Conservation (phyloP, 495 filamentous ascomycete species). For the Aspergillus ellipticus region DNA sequence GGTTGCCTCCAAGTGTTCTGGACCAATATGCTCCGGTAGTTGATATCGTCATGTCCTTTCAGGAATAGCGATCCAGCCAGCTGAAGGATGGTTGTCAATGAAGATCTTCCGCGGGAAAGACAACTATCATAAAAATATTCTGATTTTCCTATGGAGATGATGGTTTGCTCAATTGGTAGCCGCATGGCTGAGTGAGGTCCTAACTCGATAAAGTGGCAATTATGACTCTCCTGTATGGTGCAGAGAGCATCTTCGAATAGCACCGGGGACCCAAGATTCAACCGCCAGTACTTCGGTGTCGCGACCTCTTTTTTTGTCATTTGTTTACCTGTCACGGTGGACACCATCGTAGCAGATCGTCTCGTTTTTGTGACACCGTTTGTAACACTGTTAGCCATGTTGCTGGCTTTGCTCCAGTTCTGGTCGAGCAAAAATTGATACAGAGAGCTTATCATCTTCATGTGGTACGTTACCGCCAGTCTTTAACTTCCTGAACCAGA, state of each 20-base stretch:
- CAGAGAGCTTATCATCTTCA: not conserved
- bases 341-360: not conserved
- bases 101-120: not conserved
- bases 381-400: too few species aligned
- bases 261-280: constrained; percentile 8
- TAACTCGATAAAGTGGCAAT: constrained; percentile 1
- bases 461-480: constrained; percentile 27
- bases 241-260: not conserved
- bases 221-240: not conserved
- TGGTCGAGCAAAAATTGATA: not conserved
- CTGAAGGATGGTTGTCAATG: not conserved
- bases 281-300: constrained; percentile 1
- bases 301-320: not conserved
- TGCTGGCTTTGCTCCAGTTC: not conserved
- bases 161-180: constrained; percentile 3
- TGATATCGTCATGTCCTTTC: not conserved
- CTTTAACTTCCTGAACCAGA: constrained; percentile 15
- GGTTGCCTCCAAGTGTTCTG: not conserved
- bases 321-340: not conserved
- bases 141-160: not conserved
- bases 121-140: not conserved
- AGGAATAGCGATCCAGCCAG: not conserved
- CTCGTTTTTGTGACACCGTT: not conserved
- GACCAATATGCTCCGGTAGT: not conserved
- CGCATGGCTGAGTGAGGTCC: constrained; percentile 10